Percentiles rank a stretch among this genome's conserved stretches.
Evolutionary conservation across 208 protist species (phyloP).

Genomic region (Trypanosoma lewisi): DNA sequence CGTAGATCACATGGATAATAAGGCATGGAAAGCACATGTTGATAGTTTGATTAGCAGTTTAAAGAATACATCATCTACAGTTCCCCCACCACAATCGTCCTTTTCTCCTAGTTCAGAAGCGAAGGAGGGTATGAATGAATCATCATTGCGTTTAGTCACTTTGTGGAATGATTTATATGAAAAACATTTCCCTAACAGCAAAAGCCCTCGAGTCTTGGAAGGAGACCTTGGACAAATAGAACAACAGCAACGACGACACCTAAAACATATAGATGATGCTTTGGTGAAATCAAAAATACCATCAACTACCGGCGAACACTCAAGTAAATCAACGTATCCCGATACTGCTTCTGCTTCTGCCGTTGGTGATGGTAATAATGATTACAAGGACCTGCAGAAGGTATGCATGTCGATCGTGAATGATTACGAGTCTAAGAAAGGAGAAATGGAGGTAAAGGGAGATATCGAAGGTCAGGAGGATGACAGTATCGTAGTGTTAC

Average conservation of each 20-base stretch:
- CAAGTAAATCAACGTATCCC: too few relatives aligned
- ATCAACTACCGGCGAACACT: too few relatives aligned
- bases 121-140: too few relatives aligned
- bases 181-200: constrained; percentile 10
- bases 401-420: constrained; percentile 4
- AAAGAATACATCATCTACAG: not conserved
- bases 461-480: not conserved
- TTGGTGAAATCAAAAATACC: not conserved
- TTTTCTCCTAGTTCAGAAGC: too few relatives aligned
- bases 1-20: not conserved
- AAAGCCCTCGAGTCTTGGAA: not conserved
- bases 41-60: constrained; percentile 17
- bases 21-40: constrained; percentile 1
- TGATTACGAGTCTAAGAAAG: constrained; percentile 2
- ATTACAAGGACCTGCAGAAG: constrained; percentile 1
- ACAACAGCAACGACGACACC: constrained; percentile 8
- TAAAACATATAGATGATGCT: constrained; percentile 14
- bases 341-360: too few relatives aligned
- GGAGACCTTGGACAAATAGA: not conserved
- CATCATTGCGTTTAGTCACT: not conserved
- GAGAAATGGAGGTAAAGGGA: not conserved
- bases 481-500: not conserved
- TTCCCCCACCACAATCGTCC: too few relatives aligned
- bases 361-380: too few relatives aligned
- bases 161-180: constrained; percentile 25